Evolutionary conservation across 306 rosid species (phyloP).

Genomic region (Castanea sativa): DNA sequence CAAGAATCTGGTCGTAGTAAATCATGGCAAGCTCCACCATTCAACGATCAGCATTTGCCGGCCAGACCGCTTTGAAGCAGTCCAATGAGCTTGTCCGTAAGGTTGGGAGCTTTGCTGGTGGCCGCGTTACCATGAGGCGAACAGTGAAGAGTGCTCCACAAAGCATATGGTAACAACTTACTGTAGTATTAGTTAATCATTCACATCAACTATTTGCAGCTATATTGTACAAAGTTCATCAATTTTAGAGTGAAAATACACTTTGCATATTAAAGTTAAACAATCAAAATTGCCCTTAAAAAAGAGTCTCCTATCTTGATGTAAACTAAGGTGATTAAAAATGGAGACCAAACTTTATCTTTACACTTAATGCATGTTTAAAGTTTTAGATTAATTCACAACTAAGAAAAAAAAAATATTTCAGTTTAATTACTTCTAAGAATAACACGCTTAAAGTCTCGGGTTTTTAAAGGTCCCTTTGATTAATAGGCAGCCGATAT

Average conservation of each 20-base stretch:
- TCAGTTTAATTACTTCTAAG: too few relatives aligned
- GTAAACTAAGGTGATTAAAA: neutral
- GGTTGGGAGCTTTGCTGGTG: constrained; percentile 51
- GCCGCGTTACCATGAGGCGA: constrained; percentile 81
- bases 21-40: constrained; percentile 81
- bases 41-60: constrained; percentile 81
- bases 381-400: too few relatives aligned
- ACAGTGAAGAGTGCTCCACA: constrained; percentile 80
- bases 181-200: neutral
- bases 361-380: neutral
- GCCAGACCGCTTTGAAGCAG: constrained; percentile 79
- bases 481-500: too few relatives aligned
- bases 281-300: too few relatives aligned
- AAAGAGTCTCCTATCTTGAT: too few relatives aligned
- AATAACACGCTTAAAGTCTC: too few relatives aligned
- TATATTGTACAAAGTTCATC: neutral
- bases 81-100: constrained; percentile 72
- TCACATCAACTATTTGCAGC: neutral
- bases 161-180: constrained; percentile 71
- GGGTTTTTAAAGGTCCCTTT: too few relatives aligned
- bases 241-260: neutral
- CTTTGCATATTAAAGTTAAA: too few relatives aligned
- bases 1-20: constrained; percentile 15
- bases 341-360: neutral
- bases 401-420: too few relatives aligned